These are phyloP conservation scores for Toxicodendron radicans DNA, from an alignment of 345 rosid genomes.

Conservation along the genomic window DNA sequence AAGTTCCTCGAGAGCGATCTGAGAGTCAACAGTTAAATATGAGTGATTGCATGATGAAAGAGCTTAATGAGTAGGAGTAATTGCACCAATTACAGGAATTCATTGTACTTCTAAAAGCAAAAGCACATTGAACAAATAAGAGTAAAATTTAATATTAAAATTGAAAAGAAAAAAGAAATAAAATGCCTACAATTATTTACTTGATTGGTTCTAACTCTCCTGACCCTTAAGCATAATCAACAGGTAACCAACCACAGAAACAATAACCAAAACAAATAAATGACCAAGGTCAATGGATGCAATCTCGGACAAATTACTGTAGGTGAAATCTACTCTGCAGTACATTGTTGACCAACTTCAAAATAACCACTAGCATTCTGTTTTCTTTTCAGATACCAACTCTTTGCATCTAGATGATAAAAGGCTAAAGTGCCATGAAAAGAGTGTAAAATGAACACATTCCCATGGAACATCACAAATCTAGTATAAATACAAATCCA, in stretches of 20 bases:
- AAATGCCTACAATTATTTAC: not conserved
- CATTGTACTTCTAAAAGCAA: not conserved
- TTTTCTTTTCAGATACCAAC: not conserved
- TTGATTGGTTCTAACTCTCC: not conserved
- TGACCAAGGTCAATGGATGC: not conserved
- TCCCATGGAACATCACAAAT: slow-evolving; percentile 6
- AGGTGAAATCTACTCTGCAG: not conserved
- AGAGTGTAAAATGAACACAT: not conserved
- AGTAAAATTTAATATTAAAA: not conserved
- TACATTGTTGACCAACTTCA: not conserved
- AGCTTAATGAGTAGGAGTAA: not conserved
- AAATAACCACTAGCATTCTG: not conserved
- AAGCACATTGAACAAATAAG: not conserved
- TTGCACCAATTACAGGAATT: not conserved
- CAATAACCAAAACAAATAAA: not conserved
- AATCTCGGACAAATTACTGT: not conserved
- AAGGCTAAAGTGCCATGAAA: not conserved
- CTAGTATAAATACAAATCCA: slow-evolving; percentile 11
- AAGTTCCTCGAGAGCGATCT: slow-evolving; percentile 95
- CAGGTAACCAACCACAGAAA: not conserved
- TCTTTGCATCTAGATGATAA: not conserved
- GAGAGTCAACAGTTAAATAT: slow-evolving; percentile 10
- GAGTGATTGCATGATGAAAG: not conserved
- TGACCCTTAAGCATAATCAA: not conserved
- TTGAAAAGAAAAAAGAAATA: not conserved